Percentiles rank a stretch among this genome's conserved stretches.
These are phyloP conservation scores for Aspergillus sojae DNA, from an alignment of 2,329 filamentous ascomycete genomes.

Conservation along the genomic window DNA sequence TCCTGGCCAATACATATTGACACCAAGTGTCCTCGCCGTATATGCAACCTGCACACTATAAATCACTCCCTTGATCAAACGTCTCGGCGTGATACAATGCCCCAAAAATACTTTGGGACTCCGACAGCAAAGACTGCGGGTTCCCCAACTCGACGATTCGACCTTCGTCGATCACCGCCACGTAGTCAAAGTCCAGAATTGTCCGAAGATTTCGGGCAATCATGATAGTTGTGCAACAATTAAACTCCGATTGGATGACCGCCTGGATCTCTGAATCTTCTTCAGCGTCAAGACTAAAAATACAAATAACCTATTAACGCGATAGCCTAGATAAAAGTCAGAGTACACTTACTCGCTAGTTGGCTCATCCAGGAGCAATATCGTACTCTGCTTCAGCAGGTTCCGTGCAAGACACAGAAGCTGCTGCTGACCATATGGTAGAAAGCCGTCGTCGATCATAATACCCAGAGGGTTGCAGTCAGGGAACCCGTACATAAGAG, in stretches of 20 bases:
- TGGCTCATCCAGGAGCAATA: background rate
- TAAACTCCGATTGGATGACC: background rate
- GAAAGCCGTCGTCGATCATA: background rate
- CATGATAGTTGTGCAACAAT: background rate
- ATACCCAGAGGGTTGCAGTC: background rate
- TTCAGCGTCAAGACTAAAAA: background rate
- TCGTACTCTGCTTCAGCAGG: background rate
- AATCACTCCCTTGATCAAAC: no score
- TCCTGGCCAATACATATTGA: no score
- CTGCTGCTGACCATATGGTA: no score
- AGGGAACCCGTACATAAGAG: background rate
- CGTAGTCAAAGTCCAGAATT: background rate
- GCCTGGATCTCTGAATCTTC: background rate
- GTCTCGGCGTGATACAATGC: no score
- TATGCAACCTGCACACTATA: no score
- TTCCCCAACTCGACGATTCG: background rate
- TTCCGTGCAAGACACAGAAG: background rate
- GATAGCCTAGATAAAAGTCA: no score
- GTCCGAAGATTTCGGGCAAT: background rate
- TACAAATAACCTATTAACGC: background rate
- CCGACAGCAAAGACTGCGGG: background rate
- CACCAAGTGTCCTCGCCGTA: no score
- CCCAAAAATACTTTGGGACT: no score
- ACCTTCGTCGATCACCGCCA: background rate
- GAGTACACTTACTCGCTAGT: background rate